These are phyloP conservation scores for Sclerotinia subarctica DNA, from an alignment of 2,329 filamentous ascomycete genomes.

Conservation along the genomic window DNA sequence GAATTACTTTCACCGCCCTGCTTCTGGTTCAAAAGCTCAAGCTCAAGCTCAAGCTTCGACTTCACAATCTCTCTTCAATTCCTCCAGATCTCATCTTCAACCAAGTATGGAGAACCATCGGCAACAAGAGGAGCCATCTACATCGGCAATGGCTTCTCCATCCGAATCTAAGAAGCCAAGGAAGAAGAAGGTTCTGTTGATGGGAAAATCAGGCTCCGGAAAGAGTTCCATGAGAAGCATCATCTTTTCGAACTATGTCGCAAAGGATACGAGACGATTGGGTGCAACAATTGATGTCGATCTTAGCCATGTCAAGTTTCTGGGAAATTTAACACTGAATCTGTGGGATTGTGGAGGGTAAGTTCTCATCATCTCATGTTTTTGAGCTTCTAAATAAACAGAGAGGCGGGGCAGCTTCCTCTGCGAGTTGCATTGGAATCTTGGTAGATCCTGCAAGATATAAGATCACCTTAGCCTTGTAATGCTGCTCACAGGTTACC, in stretches of 20 bases:
- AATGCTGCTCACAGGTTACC: background rate
- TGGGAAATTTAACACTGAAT: slow-evolving; percentile 95
- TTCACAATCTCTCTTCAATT: background rate
- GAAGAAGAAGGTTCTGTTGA: slow-evolving; percentile 83
- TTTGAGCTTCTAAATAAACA: slow-evolving; percentile 4
- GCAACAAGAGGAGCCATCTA: slow-evolving; percentile 11
- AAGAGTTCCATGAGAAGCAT: slow-evolving; percentile 99
- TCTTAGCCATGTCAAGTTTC: slow-evolving; percentile 97
- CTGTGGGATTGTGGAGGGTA: slow-evolving; percentile 96
- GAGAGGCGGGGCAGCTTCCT: background rate
- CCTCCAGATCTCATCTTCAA: slow-evolving; percentile 1
- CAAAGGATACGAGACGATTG: slow-evolving; percentile 86
- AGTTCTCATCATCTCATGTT: slow-evolving; percentile 35
- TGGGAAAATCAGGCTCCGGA: slow-evolving; percentile 95
- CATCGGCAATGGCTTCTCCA: slow-evolving; percentile 13
- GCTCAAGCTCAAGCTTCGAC: background rate
- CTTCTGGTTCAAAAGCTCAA: slow-evolving; percentile 11
- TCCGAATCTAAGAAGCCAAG: slow-evolving; percentile 53
- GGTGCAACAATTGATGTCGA: slow-evolving; percentile 98
- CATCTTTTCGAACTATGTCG: slow-evolving; percentile 98
- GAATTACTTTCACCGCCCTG: slow-evolving; percentile 11
- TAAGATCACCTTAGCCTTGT: background rate
- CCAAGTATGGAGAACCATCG: slow-evolving; percentile 19
- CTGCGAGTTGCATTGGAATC: background rate
- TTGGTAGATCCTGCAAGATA: slow-evolving; percentile 2